These are phyloP conservation scores for Eucalyptus albens DNA, from an alignment of 345 rosid genomes.

Conservation along the genomic window DNA sequence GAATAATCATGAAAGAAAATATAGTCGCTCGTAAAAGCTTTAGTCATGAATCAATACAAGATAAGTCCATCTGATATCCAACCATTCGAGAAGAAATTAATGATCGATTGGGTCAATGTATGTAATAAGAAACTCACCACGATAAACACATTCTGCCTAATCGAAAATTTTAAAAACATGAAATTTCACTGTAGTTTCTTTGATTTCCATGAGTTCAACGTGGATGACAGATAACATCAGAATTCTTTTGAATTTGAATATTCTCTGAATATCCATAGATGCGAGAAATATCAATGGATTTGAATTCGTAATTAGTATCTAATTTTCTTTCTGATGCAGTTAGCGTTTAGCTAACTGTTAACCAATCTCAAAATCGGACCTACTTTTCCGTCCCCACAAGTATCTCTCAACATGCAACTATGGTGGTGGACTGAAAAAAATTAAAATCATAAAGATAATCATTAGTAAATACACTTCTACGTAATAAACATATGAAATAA, in stretches of 20 bases:
- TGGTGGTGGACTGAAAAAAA: neutral
- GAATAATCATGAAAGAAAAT: neutral
- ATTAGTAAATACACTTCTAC: neutral
- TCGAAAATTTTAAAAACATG: neutral
- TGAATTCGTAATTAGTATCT: neutral
- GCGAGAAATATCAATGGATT: neutral
- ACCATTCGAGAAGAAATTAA: neutral
- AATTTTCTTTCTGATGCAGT: neutral
- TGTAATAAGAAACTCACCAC: neutral
- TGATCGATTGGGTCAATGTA: neutral
- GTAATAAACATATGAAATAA: neutral
- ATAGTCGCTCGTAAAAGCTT: neutral
- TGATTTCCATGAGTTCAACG: neutral
- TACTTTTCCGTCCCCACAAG: neutral
- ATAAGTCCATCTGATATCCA: neutral
- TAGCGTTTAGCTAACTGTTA: neutral
- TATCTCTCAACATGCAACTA: neutral
- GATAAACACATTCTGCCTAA: neutral
- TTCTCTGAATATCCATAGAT: neutral
- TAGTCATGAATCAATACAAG: neutral
- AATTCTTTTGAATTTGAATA: neutral
- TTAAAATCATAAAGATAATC: neutral
- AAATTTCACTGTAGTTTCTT: neutral
- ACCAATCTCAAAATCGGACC: neutral
- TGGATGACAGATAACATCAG: neutral